Evolutionary conservation across 805 yeast species (phyloP).

Genomic region (Blastobotrys parvus): DNA sequence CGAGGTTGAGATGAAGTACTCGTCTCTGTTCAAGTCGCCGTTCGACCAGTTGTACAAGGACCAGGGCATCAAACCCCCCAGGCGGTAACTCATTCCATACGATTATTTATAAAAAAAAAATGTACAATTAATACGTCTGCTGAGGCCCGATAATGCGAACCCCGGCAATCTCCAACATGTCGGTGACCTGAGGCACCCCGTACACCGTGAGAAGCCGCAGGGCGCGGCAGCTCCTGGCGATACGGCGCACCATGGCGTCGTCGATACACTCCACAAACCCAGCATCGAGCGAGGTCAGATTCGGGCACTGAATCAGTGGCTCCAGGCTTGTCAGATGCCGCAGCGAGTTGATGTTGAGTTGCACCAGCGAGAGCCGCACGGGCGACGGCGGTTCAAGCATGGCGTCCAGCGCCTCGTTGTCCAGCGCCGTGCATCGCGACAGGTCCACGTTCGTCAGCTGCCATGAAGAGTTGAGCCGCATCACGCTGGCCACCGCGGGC

Average conservation of each 20-base stretch:
- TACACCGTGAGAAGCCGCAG: slow-evolving; percentile 67
- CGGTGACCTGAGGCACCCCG: slow-evolving; percentile 38
- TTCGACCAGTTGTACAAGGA: not conserved
- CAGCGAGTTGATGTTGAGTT: slow-evolving; percentile 68
- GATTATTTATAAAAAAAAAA: too few species aligned
- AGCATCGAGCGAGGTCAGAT: slow-evolving; percentile 58
- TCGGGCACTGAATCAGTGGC: slow-evolving; percentile 35
- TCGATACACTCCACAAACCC: slow-evolving; percentile 78
- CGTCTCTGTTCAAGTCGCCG: not conserved
- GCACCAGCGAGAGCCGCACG: slow-evolving; percentile 63
- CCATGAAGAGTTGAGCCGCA: slow-evolving; percentile 41
- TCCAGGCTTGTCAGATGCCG: slow-evolving; percentile 39
- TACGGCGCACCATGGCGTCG: slow-evolving; percentile 50
- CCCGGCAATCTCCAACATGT: slow-evolving; percentile 1
- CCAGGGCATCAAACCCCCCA: not conserved
- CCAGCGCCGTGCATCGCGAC: slow-evolving; percentile 56
- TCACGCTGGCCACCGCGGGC: slow-evolving; percentile 53
- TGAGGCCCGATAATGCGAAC: not conserved
- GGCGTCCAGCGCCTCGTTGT: slow-evolving; percentile 53
- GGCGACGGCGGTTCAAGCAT: slow-evolving; percentile 53
- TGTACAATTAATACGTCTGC: not conserved
- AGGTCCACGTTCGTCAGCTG: slow-evolving; percentile 57
- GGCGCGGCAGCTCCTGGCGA: slow-evolving; percentile 53
- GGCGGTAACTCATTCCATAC: not conserved
- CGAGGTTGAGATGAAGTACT: not conserved